phyloP scores from a whole-genome alignment of 257 asterid species.

The Nicotiana obtusifolia region DNA sequence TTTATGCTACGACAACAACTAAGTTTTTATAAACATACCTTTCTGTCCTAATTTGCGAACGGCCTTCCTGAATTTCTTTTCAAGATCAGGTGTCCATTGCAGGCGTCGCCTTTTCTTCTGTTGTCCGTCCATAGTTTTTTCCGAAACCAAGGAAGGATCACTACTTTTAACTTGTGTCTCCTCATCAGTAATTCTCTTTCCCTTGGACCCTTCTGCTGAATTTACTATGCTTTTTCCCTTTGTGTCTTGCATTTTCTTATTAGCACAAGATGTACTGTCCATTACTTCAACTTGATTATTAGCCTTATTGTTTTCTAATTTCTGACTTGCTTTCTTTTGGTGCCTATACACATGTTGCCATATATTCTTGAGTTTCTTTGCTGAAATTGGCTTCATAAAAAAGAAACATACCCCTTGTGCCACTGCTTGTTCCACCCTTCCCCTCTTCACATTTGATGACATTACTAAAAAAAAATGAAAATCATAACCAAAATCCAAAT shows the following conservation, averaged over 20 bases:
- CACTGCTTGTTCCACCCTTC: constrained; percentile 26
- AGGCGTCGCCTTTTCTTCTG: not conserved
- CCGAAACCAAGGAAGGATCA: not conserved
- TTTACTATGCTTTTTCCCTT: not conserved
- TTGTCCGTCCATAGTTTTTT: not conserved
- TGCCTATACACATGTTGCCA: constrained; percentile 36
- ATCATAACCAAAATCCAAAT: not conserved
- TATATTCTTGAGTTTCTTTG: constrained; percentile 29
- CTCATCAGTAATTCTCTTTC: not conserved
- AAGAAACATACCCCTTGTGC: constrained; percentile 36
- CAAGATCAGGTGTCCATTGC: constrained; percentile 3
- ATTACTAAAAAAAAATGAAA: constrained; percentile 24
- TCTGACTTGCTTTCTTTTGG: constrained; percentile 1
- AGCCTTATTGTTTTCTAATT: constrained; percentile 1
- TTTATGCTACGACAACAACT: not conserved
- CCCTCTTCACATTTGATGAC: constrained; percentile 21
- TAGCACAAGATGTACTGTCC: not conserved
- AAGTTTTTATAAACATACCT: not conserved
- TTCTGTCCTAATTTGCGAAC: not conserved
- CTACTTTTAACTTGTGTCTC: not conserved
- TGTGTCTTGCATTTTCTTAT: constrained; percentile 5
- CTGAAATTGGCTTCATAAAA: constrained; percentile 30
- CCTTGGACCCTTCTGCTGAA: constrained; percentile 10
- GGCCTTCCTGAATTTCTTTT: not conserved
- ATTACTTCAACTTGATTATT: not conserved